These are phyloP conservation scores for Suaeda aralocaspica DNA, from an alignment of 148 eudicot genomes.

Conservation along the genomic window DNA sequence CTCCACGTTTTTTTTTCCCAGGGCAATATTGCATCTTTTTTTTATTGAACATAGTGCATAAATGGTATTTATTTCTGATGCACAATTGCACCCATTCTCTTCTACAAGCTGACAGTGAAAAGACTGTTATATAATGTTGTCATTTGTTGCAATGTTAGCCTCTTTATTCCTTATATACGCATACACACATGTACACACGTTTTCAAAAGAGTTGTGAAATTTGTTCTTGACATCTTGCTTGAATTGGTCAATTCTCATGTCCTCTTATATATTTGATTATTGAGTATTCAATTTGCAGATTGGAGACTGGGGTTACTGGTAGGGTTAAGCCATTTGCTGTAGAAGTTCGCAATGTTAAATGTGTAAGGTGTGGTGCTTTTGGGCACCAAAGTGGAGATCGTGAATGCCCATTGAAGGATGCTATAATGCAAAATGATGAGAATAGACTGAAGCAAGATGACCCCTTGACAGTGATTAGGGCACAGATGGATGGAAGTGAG, in stretches of 20 bases:
- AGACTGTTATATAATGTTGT: too few relatives aligned
- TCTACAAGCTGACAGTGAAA: too few relatives aligned
- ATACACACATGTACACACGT: too few relatives aligned
- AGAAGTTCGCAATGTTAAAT: conserved; percentile 94
- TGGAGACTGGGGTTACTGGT: conserved; percentile 87
- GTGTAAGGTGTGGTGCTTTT: conserved; percentile 81
- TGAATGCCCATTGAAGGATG: conserved; percentile 92
- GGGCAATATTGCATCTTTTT: too few relatives aligned
- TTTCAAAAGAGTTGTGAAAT: background rate
- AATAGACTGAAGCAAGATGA: conserved; percentile 91
- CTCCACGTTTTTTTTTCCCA: too few relatives aligned
- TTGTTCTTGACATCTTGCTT: background rate
- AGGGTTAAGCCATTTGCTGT: conserved; percentile 88
- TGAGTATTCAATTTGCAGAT: conserved; percentile 37
- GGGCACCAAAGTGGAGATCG: conserved; percentile 99
- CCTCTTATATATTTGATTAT: conserved; percentile 1
- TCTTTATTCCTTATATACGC: background rate
- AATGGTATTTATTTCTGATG: too few relatives aligned
- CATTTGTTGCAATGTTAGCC: background rate
- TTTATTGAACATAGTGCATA: too few relatives aligned
- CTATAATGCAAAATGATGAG: conserved; percentile 96
- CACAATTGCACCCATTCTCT: too few relatives aligned
- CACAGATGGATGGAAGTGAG: conserved; percentile 77
- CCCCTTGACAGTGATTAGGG: conserved; percentile 84
- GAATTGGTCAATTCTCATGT: background rate